Conservation (phyloP, 495 filamentous ascomycete species). For the Penicillium turbatum region DNA sequence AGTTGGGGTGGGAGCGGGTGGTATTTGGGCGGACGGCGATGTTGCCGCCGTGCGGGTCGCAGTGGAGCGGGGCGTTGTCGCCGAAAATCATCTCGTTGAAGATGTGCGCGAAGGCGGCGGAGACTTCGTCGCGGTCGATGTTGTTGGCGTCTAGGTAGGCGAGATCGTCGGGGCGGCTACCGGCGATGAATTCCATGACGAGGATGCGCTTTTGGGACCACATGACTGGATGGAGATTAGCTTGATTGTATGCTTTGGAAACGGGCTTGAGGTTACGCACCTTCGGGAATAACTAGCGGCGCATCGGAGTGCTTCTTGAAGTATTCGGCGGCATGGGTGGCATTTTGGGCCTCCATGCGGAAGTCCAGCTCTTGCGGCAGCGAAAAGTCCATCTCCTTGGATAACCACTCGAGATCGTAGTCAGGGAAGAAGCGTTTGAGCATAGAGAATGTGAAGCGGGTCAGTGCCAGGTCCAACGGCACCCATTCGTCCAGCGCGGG, state of each 20-base stretch:
- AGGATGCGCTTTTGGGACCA: constrained; percentile 88
- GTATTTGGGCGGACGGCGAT: constrained; percentile 81
- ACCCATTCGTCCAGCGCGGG: constrained; percentile 88
- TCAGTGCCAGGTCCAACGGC: constrained; percentile 81
- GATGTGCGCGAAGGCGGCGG: constrained; percentile 81
- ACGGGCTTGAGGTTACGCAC: constrained; percentile 21
- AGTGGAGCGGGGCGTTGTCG: constrained; percentile 82
- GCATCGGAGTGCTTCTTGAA: constrained; percentile 65
- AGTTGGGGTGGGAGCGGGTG: constrained; percentile 62
- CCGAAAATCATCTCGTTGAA: constrained; percentile 99
- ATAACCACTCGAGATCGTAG: constrained; percentile 95
- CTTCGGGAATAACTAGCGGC: constrained; percentile 81
- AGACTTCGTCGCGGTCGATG: constrained; percentile 95
- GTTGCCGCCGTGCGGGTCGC: constrained; percentile 97
- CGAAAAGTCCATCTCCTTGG: constrained; percentile 85
- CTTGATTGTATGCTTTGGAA: neutral
- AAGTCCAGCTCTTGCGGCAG: constrained; percentile 93
- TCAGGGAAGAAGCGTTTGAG: constrained; percentile 93
- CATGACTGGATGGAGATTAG: constrained; percentile 52
- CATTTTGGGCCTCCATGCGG: constrained; percentile 78
- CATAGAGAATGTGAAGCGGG: constrained; percentile 80
- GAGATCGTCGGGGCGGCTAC: constrained; percentile 84
- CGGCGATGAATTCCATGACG: constrained; percentile 92
- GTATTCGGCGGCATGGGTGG: constrained; percentile 70
- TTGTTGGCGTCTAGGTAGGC: constrained; percentile 75